phyloP scores from a whole-genome alignment of 371 early-diverging fungal genomes.

The Zopfochytrium polystomum region DNA sequence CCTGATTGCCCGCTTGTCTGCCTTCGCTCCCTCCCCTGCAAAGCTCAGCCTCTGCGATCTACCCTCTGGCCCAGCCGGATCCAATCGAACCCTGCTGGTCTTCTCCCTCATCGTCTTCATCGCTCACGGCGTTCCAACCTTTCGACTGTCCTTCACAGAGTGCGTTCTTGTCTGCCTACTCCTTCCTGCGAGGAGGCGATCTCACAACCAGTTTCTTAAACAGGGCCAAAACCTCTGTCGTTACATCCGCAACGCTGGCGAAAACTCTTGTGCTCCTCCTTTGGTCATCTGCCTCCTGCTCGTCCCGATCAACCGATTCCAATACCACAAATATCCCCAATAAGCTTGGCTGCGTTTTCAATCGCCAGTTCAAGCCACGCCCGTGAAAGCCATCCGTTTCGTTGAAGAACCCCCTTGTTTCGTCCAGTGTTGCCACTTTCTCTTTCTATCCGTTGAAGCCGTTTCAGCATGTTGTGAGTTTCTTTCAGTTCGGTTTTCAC shows the following conservation, averaged over 20 bases:
- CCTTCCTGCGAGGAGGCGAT: too few relatives aligned
- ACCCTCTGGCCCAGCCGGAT: too few relatives aligned
- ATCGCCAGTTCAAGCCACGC: not conserved
- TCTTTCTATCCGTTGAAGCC: not conserved
- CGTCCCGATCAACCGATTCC: slow-evolving; percentile 24
- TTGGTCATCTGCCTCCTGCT: slow-evolving; percentile 31
- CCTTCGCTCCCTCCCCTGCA: too few relatives aligned
- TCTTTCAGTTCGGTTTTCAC: too few relatives aligned
- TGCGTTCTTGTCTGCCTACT: too few relatives aligned
- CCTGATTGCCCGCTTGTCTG: too few relatives aligned
- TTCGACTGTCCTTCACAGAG: too few relatives aligned
- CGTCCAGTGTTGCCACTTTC: not conserved
- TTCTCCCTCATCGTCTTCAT: too few relatives aligned
- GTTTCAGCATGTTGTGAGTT: not conserved
- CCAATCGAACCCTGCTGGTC: too few relatives aligned
- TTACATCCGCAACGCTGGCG: slow-evolving; percentile 14
- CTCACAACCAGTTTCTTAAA: too few relatives aligned
- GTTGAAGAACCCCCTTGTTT: not conserved
- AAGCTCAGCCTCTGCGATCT: too few relatives aligned
- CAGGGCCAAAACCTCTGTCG: not conserved
- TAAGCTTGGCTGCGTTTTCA: slow-evolving; percentile 1
- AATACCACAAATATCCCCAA: slow-evolving; percentile 12
- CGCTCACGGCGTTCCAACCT: too few relatives aligned
- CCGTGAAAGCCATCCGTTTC: not conserved
- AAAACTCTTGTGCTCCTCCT: slow-evolving; percentile 27